phyloP scores from a whole-genome alignment of 176 grass and related monocot species.

The Pontederia crassipes region DNA sequence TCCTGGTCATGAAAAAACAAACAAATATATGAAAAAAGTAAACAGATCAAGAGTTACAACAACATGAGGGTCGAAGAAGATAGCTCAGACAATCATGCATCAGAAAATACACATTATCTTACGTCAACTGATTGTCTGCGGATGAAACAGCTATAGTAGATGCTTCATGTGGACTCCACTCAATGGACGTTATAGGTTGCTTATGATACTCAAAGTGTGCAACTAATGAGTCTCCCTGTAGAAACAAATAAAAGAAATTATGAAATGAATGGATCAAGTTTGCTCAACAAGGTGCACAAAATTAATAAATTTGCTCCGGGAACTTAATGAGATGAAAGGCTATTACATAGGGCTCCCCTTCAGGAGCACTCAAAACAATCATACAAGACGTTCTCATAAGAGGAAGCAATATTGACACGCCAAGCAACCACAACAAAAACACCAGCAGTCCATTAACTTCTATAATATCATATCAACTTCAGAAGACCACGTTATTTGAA shows the following conservation, averaged over 20 bases:
- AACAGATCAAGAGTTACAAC: neutral
- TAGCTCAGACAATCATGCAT: neutral
- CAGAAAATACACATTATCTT: neutral
- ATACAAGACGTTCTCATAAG: no score
- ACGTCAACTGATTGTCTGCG: conserved; percentile 81
- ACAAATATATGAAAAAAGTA: neutral
- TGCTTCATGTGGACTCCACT: conserved; percentile 86
- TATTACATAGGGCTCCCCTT: no score
- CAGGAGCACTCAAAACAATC: no score
- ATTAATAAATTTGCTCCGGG: no score
- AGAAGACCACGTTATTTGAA: no score
- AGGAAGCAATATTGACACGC: no score
- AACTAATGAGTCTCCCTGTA: conserved; percentile 39
- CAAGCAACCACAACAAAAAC: no score
- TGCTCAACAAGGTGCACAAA: no score
- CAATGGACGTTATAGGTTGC: conserved; percentile 69
- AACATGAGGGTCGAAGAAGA: neutral
- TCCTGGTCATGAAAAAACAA: conserved; percentile 20
- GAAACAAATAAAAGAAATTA: neutral
- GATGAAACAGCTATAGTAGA: conserved; percentile 78
- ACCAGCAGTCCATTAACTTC: no score
- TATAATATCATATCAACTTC: no score
- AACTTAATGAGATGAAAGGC: no score
- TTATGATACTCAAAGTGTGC: conserved; percentile 85
- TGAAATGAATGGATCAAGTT: no score